A percentile compares a stretch with the other conserved stretches of the same genome.
These are phyloP conservation scores for Dryadomyces quercivorus DNA, from an alignment of 2,329 filamentous ascomycete species.

Conservation along the genomic window DNA sequence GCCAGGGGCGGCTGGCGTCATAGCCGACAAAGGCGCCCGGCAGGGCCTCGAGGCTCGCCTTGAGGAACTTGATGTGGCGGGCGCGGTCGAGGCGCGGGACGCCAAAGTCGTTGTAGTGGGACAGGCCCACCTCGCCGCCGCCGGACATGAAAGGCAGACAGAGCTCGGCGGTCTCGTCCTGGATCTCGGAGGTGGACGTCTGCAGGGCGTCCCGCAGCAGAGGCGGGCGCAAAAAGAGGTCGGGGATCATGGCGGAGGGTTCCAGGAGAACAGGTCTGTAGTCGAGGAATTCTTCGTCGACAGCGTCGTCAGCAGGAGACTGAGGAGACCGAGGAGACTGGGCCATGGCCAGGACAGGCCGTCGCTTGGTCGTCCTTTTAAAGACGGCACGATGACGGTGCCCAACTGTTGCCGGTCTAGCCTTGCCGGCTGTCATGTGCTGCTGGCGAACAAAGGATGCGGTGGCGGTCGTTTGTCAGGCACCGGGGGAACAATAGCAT, in stretches of 20 bases:
- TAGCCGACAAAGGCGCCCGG: constrained; percentile 59
- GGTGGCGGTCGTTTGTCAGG: neutral
- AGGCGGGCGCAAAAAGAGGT: constrained; percentile 45
- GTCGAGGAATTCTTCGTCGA: constrained; percentile 15
- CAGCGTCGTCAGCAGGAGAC: too few relatives aligned
- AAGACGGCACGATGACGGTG: constrained; percentile 13
- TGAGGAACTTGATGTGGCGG: constrained; percentile 50
- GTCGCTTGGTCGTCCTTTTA: constrained; percentile 11
- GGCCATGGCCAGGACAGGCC: constrained; percentile 5
- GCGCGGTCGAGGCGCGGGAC: constrained; percentile 61
- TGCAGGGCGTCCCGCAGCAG: constrained; percentile 51
- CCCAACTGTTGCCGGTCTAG: constrained; percentile 5
- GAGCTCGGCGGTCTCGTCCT: constrained; percentile 55
- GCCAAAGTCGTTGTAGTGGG: constrained; percentile 53
- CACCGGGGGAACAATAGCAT: constrained; percentile 10
- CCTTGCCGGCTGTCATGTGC: constrained; percentile 8
- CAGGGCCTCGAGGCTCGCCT: constrained; percentile 44
- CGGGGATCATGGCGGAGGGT: constrained; percentile 29
- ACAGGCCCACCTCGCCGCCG: constrained; percentile 41
- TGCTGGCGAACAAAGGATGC: neutral
- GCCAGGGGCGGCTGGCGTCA: constrained; percentile 86
- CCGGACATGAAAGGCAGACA: constrained; percentile 58
- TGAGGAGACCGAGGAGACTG: too few relatives aligned
- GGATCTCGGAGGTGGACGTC: constrained; percentile 56
- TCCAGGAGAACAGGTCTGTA: neutral